Base-by-base conservation (phyloP, 2,329 filamentous ascomycete species). In the Paraconiothyrium sp. region DNA sequence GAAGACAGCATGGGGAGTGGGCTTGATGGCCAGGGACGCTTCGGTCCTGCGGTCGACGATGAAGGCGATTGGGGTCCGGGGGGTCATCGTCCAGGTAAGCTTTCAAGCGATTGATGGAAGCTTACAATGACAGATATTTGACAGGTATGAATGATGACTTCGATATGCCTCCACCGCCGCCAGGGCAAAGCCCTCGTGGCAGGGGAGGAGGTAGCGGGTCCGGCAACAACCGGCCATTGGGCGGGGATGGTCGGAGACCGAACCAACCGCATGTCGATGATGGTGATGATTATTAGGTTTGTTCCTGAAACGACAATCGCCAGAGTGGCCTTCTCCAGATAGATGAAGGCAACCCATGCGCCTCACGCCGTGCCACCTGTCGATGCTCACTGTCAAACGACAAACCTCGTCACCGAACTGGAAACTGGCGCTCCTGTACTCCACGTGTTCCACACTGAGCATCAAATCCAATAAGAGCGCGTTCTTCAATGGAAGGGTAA, bases 211-310 rank as follows among this genome's bases (percentile, higher is more conserved):
- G 43, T 10, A 46, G 52, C 20, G 59, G 54, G 20, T 34, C 54
- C 2, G 16, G 11, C 7, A 46, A 48, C 13, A 20, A 41, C 6
- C 27, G 24, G 20, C 37, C 37, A 7, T 37, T 46, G 47, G 43
- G 59, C 20, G 43, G 32, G 7, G 30, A 44, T 6, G 30, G 50
- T 3, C 55, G 55, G 9, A 20, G 32, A 35, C 55, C 49, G 35
- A 37, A 57, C 14, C 60, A 62, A 35, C 49, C 60, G n/a, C 56
- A 39, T 16, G 60, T 62, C 1, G 60, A 62, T 3, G 60, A 62
- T 6, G 59, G 13, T 8, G 58, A 60, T 10, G 58, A 60, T 16
- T 48, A 48, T 32, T 46, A 46, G 43, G 43, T 20, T 16, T 41
- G 11, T 16, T 14, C 14, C 39, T 41, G 16, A 41, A 41, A 41